phyloP scores from a whole-genome alignment of 257 asterid species.

The Perilla frutescens region DNA sequence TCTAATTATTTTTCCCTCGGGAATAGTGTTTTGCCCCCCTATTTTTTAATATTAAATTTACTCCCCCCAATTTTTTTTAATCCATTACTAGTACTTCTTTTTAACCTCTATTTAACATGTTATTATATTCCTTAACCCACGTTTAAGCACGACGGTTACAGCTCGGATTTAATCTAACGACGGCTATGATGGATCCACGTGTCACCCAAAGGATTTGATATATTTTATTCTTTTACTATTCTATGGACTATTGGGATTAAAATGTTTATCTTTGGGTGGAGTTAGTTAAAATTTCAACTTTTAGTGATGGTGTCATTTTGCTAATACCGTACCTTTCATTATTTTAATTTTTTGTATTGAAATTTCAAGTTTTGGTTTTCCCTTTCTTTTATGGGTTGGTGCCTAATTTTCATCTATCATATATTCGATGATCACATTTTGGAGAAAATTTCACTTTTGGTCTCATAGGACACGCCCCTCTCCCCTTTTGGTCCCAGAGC shows the following conservation, averaged over 20 bases:
- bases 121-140: conserved; percentile 90
- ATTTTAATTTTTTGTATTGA: neutral
- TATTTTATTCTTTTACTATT: neutral
- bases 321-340: neutral
- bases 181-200: conserved; percentile 54
- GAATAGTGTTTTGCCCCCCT: conserved; percentile 36
- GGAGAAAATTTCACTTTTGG: no score
- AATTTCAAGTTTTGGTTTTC: no score
- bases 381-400: no score
- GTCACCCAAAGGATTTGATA: conserved; percentile 30
- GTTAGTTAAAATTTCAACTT: conserved; percentile 24
- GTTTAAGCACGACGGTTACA: conserved; percentile 93
- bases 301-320: conserved; percentile 21
- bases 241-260: neutral
- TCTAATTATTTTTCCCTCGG: conserved; percentile 52
- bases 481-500: no score
- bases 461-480: no score
- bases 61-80: conserved; percentile 11
- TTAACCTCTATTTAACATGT: conserved; percentile 56
- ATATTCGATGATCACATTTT: no score
- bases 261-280: neutral
- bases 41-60: conserved; percentile 19
- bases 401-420: no score
- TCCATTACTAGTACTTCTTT: conserved; percentile 38
- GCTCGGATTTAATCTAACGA: conserved; percentile 57